phyloP scores from a whole-genome alignment of 306 rosid genomes.

The Gynostemma pentaphyllum region DNA sequence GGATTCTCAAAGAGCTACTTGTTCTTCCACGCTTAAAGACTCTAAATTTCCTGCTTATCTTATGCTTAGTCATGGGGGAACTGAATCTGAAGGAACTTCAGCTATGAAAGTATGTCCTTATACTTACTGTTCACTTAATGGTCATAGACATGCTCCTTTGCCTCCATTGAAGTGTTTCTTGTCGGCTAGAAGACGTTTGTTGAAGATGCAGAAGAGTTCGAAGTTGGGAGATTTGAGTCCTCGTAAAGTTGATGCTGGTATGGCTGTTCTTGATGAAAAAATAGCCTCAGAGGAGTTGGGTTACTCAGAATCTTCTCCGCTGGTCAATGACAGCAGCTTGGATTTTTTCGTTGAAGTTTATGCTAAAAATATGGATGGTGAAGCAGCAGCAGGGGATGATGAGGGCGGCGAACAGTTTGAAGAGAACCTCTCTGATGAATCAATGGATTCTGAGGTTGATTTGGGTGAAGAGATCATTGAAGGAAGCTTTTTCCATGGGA shows the following conservation, averaged over 20 bases:
- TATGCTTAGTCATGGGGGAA: conserved; percentile 53
- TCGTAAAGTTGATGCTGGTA: conserved; percentile 14
- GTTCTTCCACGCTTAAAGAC: conserved; percentile 82
- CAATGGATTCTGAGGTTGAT: conserved; percentile 23
- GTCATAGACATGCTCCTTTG: conserved; percentile 43
- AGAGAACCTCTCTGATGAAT: conserved; percentile 12
- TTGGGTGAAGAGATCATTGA: conserved; percentile 18
- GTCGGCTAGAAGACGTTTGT: conserved; percentile 48
- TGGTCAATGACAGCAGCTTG: conserved; percentile 19
- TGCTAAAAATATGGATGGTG: conserved; percentile 9
- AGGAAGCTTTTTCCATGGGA: conserved; percentile 28
- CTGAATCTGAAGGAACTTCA: conserved; percentile 76
- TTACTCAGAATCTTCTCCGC: conserved; percentile 11
- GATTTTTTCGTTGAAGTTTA: conserved; percentile 55
- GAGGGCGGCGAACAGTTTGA: neutral
- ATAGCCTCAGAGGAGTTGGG: conserved; percentile 7
- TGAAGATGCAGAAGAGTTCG: conserved; percentile 51
- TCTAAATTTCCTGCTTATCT: conserved; percentile 62
- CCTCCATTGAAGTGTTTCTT: conserved; percentile 75
- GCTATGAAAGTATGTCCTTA: conserved; percentile 75
- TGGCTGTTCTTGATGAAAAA: neutral
- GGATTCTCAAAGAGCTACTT: conserved; percentile 46
- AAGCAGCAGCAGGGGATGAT: neutral
- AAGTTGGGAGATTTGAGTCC: conserved; percentile 38
- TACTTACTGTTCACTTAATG: conserved; percentile 83